phyloP scores from a whole-genome alignment of 768 basidiomycete genomes.

The Mycena filopes region DNA sequence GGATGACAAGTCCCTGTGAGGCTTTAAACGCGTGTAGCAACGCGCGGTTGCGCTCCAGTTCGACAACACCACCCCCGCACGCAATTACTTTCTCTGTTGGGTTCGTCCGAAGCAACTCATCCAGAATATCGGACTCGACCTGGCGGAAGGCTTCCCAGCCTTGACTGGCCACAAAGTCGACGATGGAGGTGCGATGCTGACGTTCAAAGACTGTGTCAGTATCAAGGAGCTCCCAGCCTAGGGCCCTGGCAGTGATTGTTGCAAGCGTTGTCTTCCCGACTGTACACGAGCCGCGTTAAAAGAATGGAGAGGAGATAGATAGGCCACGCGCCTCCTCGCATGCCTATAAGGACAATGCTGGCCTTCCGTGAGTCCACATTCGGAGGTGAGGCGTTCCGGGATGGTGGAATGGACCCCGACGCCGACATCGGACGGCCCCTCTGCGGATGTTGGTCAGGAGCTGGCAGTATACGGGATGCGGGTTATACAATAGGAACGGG shows the following conservation, averaged over 20 bases:
- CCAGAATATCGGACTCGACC: slow-evolving; percentile 70
- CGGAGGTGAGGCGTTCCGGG: slow-evolving; percentile 28
- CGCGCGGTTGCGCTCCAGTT: slow-evolving; percentile 70
- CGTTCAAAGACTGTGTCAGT: slow-evolving; percentile 71
- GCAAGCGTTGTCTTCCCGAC: slow-evolving; percentile 83
- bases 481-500: slow-evolving; percentile 10
- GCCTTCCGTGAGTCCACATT: slow-evolving; percentile 34
- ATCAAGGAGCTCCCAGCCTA: slow-evolving; percentile 70
- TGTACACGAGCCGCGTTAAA: slow-evolving; percentile 3
- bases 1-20: slow-evolving; percentile 69
- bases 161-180: slow-evolving; percentile 65
- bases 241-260: slow-evolving; percentile 64
- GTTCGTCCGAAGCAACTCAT: slow-evolving; percentile 61
- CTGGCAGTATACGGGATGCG: neutral
- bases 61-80: slow-evolving; percentile 82
- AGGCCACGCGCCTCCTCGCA: slow-evolving; percentile 66
- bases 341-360: slow-evolving; percentile 73
- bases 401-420: slow-evolving; percentile 6
- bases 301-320: neutral
- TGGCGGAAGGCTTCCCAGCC: slow-evolving; percentile 81
- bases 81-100: slow-evolving; percentile 71
- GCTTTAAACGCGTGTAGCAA: slow-evolving; percentile 61
- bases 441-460: neutral
- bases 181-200: slow-evolving; percentile 57
- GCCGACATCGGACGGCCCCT: slow-evolving; percentile 6